Percentiles rank a stretch among this genome's conserved stretches.
Evolutionary conservation across 306 rosid species (phyloP).

Genomic region (Pyrus betulifolia): DNA sequence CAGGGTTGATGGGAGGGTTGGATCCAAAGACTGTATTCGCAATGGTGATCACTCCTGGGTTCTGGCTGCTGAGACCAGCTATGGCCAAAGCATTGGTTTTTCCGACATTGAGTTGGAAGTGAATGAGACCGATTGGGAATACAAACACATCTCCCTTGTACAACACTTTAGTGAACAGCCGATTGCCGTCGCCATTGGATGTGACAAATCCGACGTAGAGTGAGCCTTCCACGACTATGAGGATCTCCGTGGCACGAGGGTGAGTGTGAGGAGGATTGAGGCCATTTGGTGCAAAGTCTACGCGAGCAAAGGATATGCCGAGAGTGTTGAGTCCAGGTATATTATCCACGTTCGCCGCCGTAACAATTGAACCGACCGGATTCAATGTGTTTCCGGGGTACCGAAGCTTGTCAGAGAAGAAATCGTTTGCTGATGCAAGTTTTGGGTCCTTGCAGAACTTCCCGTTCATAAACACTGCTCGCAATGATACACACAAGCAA

Average conservation of each 20-base stretch:
- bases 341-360: neutral
- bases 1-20: neutral
- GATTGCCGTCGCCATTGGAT: neutral
- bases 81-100: neutral
- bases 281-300: neutral
- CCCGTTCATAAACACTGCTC: conserved; percentile 5
- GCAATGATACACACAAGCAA: neutral
- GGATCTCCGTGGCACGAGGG: neutral
- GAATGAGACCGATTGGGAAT: neutral
- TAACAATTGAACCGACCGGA: neutral
- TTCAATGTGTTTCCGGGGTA: neutral
- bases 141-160: neutral
- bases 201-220: conserved; percentile 10
- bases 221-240: neutral
- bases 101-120: neutral
- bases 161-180: neutral
- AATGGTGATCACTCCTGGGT: neutral
- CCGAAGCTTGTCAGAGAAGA: neutral
- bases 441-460: neutral
- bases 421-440: neutral
- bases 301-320: neutral
- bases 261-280: conserved; percentile 10
- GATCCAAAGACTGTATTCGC: conserved; percentile 2
- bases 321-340: conserved; percentile 1
- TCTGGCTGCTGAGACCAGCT: neutral